Base-by-base conservation (phyloP, 2,329 filamentous ascomycete species). In the Alternaria panax region DNA sequence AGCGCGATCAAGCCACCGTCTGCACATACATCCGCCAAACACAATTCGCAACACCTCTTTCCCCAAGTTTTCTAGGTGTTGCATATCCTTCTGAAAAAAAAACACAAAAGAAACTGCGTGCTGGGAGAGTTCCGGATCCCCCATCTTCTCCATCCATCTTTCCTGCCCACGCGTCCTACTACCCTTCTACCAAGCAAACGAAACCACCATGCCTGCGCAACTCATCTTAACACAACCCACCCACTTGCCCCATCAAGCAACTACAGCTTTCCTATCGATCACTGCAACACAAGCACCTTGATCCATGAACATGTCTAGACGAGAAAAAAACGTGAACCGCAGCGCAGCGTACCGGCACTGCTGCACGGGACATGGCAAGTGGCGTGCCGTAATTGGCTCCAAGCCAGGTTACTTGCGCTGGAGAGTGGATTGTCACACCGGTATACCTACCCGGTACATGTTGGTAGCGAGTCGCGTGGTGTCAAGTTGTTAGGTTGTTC, bases 351-450 rank as follows among this genome's bases (percentile, higher is more conserved):
- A 48, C 45, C 32, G 28, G 57, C 45, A 34, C 45, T 34, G 32
- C 45, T 57, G 53, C 54, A 52, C 25, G 28, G 38, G 40, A 38
- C 48, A 30, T 41, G 30, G 59, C 45, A 48, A 51, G 59, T 58
- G 59, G 59, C 54, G 55, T 14, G 24, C 38, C 14, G 28, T 54
- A 46, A 61, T 60, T 60, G 57, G 58, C 53, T 30, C 30, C 7
- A 32, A 25, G 5, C 24, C 16, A 22, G 46, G 45, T 22, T 48
- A 28, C 51, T 38, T 42, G 57, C 46, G 57, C 46, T 47, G 36
- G 41, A 52, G 40, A 53, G 43, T 52, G 50, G 50, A 52, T 52
- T 52, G 50, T 30, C 50, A 52, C 50, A 52, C 28, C 50, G 38
- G 50, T 42, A 43, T 30, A 52, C 50, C 14, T 52, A 36, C 50